Conservation (phyloP, 257 asterid genomes). For the Solanum sitiens region DNA sequence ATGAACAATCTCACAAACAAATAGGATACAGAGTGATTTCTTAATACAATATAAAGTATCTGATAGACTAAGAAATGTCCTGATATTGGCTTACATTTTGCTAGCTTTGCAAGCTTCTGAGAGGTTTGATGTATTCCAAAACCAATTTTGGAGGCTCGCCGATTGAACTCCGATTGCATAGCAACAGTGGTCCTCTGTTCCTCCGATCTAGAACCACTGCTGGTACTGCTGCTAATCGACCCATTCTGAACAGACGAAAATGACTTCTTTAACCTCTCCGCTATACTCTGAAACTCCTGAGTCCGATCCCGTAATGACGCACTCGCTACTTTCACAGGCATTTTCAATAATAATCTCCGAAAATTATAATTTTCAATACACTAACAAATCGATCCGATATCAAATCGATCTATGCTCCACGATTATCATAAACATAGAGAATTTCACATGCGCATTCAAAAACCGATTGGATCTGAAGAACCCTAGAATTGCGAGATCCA, state of each 20-base stretch:
- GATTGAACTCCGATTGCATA: conserved; percentile 78
- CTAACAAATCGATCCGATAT: not conserved
- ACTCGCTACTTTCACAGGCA: conserved; percentile 53
- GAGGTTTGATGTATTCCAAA: conserved; percentile 89
- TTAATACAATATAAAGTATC: not conserved
- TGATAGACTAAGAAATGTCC: not conserved
- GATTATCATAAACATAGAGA: too few species aligned
- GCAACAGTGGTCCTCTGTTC: conserved; percentile 48
- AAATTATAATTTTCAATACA: not conserved
- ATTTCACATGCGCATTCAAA: not conserved
- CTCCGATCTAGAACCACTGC: conserved; percentile 15
- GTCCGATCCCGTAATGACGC: conserved; percentile 90
- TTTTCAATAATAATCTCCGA: conserved; percentile 10
- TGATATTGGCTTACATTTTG: conserved; percentile 45
- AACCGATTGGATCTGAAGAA: not conserved
- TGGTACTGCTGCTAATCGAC: conserved; percentile 42
- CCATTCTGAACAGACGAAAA: conserved; percentile 41
- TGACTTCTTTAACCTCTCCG: conserved; percentile 55
- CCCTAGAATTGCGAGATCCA: not conserved
- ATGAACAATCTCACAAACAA: not conserved
- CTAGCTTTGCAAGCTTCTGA: conserved; percentile 86
- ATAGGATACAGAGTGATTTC: not conserved
- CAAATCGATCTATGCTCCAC: not conserved
- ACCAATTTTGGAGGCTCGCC: conserved; percentile 81
- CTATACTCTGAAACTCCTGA: conserved; percentile 57